Conservation (phyloP, 31 red algal species). For the Odonthalia washingtoniensis region DNA sequence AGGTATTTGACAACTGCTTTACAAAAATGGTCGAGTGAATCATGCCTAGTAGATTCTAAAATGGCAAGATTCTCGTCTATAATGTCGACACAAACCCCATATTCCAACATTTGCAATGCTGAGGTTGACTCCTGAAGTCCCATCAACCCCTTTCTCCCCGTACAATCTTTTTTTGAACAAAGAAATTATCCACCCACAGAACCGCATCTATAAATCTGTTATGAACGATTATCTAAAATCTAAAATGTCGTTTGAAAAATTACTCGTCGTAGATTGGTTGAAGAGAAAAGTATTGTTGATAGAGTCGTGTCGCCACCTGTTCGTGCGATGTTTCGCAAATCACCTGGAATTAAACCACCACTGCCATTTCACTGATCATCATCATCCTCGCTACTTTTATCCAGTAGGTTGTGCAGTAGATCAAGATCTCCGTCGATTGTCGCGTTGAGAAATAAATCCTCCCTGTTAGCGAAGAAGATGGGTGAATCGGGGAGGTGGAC, state of each 20-base stretch:
- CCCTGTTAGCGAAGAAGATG: background rate
- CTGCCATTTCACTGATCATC: background rate
- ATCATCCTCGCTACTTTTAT: background rate
- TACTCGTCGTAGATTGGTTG: background rate
- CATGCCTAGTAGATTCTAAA: background rate
- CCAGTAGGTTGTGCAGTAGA: background rate
- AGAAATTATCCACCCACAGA: background rate
- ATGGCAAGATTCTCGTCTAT: constrained; percentile 16
- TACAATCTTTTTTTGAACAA: background rate
- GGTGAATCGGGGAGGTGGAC: background rate
- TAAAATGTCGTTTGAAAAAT: constrained; percentile 7
- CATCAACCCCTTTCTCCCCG: background rate
- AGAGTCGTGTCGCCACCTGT: background rate
- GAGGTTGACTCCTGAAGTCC: background rate
- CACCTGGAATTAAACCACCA: background rate
- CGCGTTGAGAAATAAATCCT: background rate
- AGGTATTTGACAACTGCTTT: background rate
- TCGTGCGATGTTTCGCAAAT: background rate
- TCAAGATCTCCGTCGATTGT: background rate
- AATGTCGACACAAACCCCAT: constrained; percentile 23
- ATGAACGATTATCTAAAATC: background rate
- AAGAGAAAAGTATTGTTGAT: background rate
- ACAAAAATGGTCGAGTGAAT: constrained; percentile 18
- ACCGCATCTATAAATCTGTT: background rate
- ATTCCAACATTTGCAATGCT: constrained; percentile 9